Percentiles rank a stretch among this genome's conserved stretches.
Conservation (phyloP, 2,329 filamentous ascomycete species). For the Penicillium sp. region DNA sequence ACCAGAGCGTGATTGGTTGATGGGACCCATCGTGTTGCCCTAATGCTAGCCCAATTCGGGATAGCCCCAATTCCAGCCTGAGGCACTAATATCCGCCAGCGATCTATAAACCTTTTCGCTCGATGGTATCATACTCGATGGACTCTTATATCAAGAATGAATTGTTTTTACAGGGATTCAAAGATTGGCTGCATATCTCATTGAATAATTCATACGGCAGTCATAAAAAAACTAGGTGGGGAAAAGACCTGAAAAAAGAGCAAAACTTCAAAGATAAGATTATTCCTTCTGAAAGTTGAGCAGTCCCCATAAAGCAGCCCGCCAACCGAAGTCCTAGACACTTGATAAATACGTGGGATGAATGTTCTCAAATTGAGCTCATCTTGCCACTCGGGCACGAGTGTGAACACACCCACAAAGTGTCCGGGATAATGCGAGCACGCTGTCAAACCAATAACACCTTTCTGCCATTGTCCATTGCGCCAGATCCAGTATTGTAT, state of each 20-base stretch:
- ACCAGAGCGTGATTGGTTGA: constrained; percentile 26
- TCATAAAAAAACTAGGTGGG: constrained; percentile 3
- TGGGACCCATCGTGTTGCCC: constrained; percentile 28
- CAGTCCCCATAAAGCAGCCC: constrained; percentile 2
- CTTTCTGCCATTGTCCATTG: constrained; percentile 37
- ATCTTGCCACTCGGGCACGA: constrained; percentile 4
- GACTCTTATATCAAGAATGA: neutral
- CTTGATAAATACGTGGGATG: neutral
- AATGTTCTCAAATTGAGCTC: constrained; percentile 8
- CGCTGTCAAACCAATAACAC: constrained; percentile 36
- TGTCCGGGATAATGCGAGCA: constrained; percentile 20
- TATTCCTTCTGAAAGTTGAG: constrained; percentile 5
- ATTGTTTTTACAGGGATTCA: neutral
- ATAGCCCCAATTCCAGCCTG: constrained; percentile 4
- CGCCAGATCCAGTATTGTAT: constrained; percentile 35
- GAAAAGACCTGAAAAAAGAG: constrained; percentile 5
- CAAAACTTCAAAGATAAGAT: constrained; percentile 6
- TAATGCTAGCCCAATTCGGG: constrained; percentile 37
- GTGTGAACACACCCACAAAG: constrained; percentile 9
- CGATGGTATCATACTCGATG: neutral
- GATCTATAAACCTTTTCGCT: neutral
- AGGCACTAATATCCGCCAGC: constrained; percentile 1
- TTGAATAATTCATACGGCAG: constrained; percentile 11
- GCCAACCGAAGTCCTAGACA: neutral
- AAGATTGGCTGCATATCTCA: neutral